Base-by-base conservation (phyloP, 768 basidiomycete genomes). In the Tephrocybe sp. region DNA sequence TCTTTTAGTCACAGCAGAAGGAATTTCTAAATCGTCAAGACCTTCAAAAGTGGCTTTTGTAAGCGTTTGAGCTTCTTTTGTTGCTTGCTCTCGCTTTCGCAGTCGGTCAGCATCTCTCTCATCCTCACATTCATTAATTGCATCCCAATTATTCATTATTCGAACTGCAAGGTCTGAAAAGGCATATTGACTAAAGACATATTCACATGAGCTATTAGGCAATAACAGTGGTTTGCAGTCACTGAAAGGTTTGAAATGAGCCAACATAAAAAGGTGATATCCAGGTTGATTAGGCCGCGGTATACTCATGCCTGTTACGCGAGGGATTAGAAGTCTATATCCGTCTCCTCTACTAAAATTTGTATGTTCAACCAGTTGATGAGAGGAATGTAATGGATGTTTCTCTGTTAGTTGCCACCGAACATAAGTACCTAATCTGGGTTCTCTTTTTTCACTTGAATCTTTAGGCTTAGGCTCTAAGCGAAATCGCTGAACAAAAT, bases 121-220 rank as follows among this genome's bases (percentile, higher is more conserved):
- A 61, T 70, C 69, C 36, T 64, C 57, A 50, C 68, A 69, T 45
- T 69, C 68, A 57, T 69, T 45, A 0, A 68, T 55, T 15, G 61
- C 65, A 31, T 68, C 60, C 68, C 68, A 68, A 36, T 69, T 69
- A 5, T 52, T 42, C 48, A 66, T 61, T 11, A 69, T 50, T 6
- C 7, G 22, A 30, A 13, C 13, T 29, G 12, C 21, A 18, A n/a
- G 2, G 4, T 18, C 4, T 27, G 34, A 21, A 55, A 59, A 55
- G 1, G 42, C 5, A 42, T 6, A 34, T 0, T 0, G 1, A 10
- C 25, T 37, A 10, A 12, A 47, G 1, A 25, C 9, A 12, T 25
- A 3, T 10, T 45, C 33, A 27, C 12, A 4, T 10, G 23, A 3
- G 5, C 19, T 15, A 25, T 27, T 12, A 1, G 11, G 29, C 15